These are phyloP conservation scores for Metarhizium robertsii DNA, from an alignment of 2,329 filamentous ascomycete species.

Conservation along the genomic window DNA sequence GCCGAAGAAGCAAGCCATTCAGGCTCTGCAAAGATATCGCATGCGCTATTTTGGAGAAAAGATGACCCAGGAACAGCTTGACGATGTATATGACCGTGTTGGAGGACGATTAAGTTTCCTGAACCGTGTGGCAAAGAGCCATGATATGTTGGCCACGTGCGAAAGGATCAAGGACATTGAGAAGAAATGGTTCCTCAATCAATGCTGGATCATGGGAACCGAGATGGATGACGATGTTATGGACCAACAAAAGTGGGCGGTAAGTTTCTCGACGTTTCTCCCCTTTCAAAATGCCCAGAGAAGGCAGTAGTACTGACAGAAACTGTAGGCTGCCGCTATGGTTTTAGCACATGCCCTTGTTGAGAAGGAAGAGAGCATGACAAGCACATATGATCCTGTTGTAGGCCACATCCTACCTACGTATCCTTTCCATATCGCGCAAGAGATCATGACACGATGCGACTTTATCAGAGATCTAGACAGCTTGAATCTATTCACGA, in stretches of 20 bases:
- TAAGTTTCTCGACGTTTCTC: conserved; percentile 30
- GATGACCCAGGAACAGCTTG: conserved; percentile 45
- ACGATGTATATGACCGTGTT: conserved; percentile 75
- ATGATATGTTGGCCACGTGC: conserved; percentile 71
- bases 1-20: conserved; percentile 65
- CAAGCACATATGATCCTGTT: conserved; percentile 56
- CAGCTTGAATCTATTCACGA: conserved; percentile 89
- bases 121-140: conserved; percentile 79
- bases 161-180: conserved; percentile 61
- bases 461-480: conserved; percentile 94
- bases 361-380: conserved; percentile 61
- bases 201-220: conserved; percentile 63
- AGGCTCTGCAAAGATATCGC: conserved; percentile 73
- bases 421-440: conserved; percentile 71
- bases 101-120: conserved; percentile 84
- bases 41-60: conserved; percentile 63
- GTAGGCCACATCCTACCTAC: conserved; percentile 69
- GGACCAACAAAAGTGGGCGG: conserved; percentile 93
- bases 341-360: conserved; percentile 85
- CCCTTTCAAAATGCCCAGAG: neutral
- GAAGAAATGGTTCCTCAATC: conserved; percentile 69
- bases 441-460: conserved; percentile 88
- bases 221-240: conserved; percentile 96
- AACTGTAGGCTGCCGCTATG: conserved; percentile 71
- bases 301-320: neutral